A percentile compares a stretch with the other conserved stretches of the same genome.
Conservation (phyloP, 441 rosid genomes). For the Capsella rubella region DNA sequence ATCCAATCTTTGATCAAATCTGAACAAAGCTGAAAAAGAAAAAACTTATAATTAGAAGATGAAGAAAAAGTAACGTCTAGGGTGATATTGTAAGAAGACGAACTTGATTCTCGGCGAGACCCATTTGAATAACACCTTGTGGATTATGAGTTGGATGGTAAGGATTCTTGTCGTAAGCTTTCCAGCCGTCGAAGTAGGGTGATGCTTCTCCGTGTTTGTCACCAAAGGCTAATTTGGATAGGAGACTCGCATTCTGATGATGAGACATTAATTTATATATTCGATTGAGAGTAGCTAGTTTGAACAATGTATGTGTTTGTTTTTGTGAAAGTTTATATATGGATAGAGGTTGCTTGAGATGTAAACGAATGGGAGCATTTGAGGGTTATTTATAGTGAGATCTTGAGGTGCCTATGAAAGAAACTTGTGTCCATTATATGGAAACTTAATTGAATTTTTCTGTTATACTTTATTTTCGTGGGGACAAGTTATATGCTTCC, state of each 20-base stretch:
- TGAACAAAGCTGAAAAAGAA: conserved; percentile 55
- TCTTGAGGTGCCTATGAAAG: not conserved
- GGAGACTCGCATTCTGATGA: conserved; percentile 22
- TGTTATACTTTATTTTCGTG: conserved; percentile 19
- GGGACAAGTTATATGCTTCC: conserved; percentile 18
- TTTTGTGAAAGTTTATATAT: conserved; percentile 10
- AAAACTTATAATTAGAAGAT: not conserved
- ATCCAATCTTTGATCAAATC: conserved; percentile 63
- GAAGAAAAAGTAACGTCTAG: not conserved
- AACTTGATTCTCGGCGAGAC: conserved; percentile 75
- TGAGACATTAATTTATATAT: not conserved
- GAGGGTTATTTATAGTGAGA: conserved; percentile 24
- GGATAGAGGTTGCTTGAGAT: conserved; percentile 21
- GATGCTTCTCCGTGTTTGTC: conserved; percentile 64
- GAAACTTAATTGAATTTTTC: conserved; percentile 19
- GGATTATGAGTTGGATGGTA: conserved; percentile 56
- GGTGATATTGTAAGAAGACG: not conserved
- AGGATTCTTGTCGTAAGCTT: conserved; percentile 59
- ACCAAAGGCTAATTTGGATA: conserved; percentile 54
- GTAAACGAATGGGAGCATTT: conserved; percentile 7
- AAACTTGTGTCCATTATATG: conserved; percentile 16
- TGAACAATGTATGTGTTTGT: not conserved
- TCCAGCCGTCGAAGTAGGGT: conserved; percentile 71
- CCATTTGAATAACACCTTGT: conserved; percentile 69
- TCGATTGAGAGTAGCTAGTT: not conserved